Percentiles rank a stretch among this genome's conserved stretches.
phyloP scores from a whole-genome alignment of 2,329 filamentous ascomycete genomes.

The Xylaria digitata region DNA sequence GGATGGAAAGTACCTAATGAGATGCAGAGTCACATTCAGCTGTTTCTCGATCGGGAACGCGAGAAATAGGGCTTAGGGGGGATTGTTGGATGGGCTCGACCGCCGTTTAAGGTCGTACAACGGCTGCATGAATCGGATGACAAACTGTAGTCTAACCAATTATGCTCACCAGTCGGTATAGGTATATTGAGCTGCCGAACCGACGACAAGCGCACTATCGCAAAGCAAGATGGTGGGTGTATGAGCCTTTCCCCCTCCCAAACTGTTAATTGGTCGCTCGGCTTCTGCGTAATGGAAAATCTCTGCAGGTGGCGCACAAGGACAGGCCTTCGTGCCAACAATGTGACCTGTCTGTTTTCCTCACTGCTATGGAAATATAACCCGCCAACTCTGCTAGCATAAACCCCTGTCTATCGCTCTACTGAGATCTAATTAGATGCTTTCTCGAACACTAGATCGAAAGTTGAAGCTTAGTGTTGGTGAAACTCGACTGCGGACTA shows the following conservation, averaged over 20 bases:
- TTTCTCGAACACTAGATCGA: background rate
- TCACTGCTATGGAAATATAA: background rate
- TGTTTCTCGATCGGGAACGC: background rate
- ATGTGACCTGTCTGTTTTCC: conserved; percentile 9
- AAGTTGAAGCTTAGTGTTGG: background rate
- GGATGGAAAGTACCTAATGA: background rate
- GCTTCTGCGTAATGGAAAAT: background rate
- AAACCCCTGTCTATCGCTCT: conserved; percentile 1
- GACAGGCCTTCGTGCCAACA: background rate
- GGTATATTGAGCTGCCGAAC: background rate
- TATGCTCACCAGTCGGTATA: background rate
- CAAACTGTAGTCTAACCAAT: conserved; percentile 12
- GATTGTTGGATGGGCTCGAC: background rate
- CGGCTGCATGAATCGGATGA: conserved; percentile 10
- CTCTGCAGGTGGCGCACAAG: background rate
- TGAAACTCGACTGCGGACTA: conserved; percentile 2
- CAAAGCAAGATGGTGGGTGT: background rate
- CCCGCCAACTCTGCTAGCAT: background rate
- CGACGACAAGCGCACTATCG: no score
- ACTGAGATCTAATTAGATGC: background rate
- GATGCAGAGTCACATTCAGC: conserved; percentile 1
- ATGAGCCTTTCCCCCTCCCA: background rate
- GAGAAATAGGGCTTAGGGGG: conserved; percentile 1
- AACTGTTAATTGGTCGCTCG: background rate
- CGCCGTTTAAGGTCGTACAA: background rate